Percentiles rank a stretch among this genome's conserved stretches.
Evolutionary conservation across 2,329 filamentous ascomycete species (phyloP).

Genomic region (Cyclaneusma minus): DNA sequence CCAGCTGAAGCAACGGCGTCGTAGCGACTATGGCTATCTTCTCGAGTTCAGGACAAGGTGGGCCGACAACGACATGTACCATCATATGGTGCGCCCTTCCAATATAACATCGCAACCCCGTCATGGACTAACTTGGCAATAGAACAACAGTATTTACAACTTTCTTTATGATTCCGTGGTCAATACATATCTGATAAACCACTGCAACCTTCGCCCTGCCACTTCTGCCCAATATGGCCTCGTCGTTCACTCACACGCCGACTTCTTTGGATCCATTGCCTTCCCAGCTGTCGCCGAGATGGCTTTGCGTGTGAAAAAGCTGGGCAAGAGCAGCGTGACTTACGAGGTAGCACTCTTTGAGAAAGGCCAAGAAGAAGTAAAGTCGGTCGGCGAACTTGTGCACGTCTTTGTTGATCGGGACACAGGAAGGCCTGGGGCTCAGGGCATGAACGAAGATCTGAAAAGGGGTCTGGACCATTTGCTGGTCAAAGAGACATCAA

Average conservation of each 20-base stretch:
- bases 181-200: conserved; percentile 72
- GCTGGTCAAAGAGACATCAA: conserved; percentile 17
- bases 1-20: conserved; percentile 42
- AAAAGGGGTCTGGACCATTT: conserved; percentile 43
- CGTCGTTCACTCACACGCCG: conserved; percentile 71
- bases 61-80: conserved; percentile 26
- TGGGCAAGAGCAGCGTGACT: conserved; percentile 74
- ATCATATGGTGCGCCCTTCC: conserved; percentile 4
- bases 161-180: conserved; percentile 80
- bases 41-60: conserved; percentile 80
- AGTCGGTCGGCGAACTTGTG: conserved; percentile 71
- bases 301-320: conserved; percentile 64
- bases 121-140: no score
- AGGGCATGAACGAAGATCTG: conserved; percentile 47
- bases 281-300: conserved; percentile 76
- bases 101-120: conserved; percentile 4
- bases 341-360: conserved; percentile 87
- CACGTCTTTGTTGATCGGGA: conserved; percentile 78
- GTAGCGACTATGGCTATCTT: conserved; percentile 61
- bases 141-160: conserved; percentile 84
- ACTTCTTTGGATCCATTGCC: conserved; percentile 69
- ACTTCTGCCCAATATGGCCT: conserved; percentile 62
- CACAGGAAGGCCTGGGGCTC: conserved; percentile 47
- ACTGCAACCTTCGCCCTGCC: conserved; percentile 59
- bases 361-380: conserved; percentile 54